Conservation (phyloP, 2,329 filamentous ascomycete species). For the Aureobasidium vineae region DNA sequence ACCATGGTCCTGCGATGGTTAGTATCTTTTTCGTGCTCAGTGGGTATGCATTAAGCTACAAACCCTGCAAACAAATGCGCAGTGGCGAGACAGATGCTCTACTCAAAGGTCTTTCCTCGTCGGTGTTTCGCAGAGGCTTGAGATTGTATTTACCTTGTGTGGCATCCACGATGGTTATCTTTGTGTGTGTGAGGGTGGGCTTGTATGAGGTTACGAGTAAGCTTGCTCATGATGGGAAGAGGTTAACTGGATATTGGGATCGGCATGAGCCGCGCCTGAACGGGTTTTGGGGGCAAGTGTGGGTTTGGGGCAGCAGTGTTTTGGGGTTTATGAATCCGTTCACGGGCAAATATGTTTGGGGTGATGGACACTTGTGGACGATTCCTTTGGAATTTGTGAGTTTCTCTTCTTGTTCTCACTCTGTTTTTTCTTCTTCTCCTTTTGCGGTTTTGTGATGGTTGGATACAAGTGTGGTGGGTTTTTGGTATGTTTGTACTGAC, state of each 20-base stretch:
- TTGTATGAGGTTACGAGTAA: conserved; percentile 27
- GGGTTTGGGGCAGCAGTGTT: conserved; percentile 43
- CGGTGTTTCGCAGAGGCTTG: conserved; percentile 30
- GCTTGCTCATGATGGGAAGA: conserved; percentile 26
- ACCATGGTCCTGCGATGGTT: conserved; percentile 56
- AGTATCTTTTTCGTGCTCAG: conserved; percentile 63
- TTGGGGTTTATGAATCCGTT: conserved; percentile 26
- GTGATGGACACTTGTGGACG: conserved; percentile 59
- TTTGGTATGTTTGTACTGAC: too few relatives aligned
- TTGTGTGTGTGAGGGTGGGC: background rate
- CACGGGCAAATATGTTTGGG: background rate
- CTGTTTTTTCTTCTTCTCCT: too few relatives aligned
- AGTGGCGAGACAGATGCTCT: conserved; percentile 33
- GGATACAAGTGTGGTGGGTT: too few relatives aligned
- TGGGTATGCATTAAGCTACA: conserved; percentile 58
- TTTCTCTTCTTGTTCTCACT: background rate
- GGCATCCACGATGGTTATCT: conserved; percentile 29
- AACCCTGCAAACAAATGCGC: conserved; percentile 29
- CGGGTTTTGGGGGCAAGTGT: conserved; percentile 26
- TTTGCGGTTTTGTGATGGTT: too few relatives aligned
- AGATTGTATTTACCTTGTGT: conserved; percentile 31
- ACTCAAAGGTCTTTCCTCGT: conserved; percentile 28
- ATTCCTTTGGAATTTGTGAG: conserved; percentile 39
- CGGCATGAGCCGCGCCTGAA: conserved; percentile 7
- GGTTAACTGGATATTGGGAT: conserved; percentile 23